Base-by-base conservation (phyloP, 2,329 filamentous ascomycete genomes). In the Fusarium torulosum region DNA sequence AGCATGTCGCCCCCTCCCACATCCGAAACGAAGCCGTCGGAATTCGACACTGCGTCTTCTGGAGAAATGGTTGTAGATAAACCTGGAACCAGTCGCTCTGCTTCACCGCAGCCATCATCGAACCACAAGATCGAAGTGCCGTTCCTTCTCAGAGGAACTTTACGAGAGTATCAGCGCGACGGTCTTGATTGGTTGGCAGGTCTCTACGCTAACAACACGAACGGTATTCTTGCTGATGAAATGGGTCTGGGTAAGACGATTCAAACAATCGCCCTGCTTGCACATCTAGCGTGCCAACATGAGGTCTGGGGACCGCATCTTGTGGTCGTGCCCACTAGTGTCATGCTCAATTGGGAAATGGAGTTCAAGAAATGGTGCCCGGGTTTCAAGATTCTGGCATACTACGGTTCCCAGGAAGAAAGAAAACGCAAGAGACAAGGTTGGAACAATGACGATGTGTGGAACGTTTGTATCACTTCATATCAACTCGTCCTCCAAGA, bases 341-440 rank as follows among this genome's bases (percentile, higher is more conserved):
- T 99, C 47, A 97, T 99, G 86, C 88, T 99, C 68, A 99, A 99
- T 76, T 99, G 96, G 96, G 96, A 99, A 78, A 98, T 98, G 91
- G 96, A 99, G 79, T 99, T 99, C 85, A 98, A 98, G 76, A 99
- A 99, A 77, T 99, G 95, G 88, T 93, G 94, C 58, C 96, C 96
- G 4, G 95, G 96, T 1, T 99, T 99, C 84, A 98, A 97, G 77
- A 97, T 99, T 56, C 84, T 99, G 60, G 96, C 94, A 0, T 99
- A 99, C 80, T 99, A 98, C 76, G 96, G 96, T 42, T 93, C 91
- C 41, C 91, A 94, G 72, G 94, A 97, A 70, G 96, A 99, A 79
- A 90, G 96, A 44, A 94, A 93, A 76, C 86, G 90, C 69, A 98
- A 98, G 79, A 91, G 96, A 27, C 89, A 91, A 74, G 95, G 96